A percentile compares a stretch with the other conserved stretches of the same genome.
Conservation (phyloP, 176 grass and related monocot species). For the Secale cereale region DNA sequence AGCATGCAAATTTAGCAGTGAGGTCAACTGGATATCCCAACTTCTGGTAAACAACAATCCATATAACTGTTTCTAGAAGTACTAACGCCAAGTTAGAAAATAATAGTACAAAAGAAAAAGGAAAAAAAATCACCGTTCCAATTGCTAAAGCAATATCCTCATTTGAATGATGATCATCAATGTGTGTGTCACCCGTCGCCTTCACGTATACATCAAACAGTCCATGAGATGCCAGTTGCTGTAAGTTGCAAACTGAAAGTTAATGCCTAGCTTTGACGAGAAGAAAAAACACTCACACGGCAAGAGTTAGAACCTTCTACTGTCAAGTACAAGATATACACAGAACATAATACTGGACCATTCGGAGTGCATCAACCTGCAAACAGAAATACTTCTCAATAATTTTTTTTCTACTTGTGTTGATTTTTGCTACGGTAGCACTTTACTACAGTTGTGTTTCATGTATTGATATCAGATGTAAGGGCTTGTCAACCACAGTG, state of each 20-base stretch:
- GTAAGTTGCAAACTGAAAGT: slow-evolving; percentile 29
- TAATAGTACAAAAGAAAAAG: slow-evolving; percentile 3
- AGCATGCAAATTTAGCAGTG: background rate
- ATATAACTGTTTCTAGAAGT: background rate
- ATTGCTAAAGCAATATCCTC: slow-evolving; percentile 97
- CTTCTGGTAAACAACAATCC: background rate
- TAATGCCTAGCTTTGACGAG: slow-evolving; percentile 13
- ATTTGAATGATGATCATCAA: slow-evolving; percentile 99
- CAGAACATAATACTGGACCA: background rate
- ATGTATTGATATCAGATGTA: slow-evolving; percentile 5
- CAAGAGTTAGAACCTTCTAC: slow-evolving; percentile 11
- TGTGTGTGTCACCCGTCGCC: slow-evolving; percentile 85
- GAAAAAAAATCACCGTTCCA: slow-evolving; percentile 68
- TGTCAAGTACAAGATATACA: background rate
- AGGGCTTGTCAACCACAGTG: background rate
- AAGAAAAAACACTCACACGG: background rate
- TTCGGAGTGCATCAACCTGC: background rate
- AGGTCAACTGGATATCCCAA: background rate
- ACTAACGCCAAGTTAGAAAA: background rate
- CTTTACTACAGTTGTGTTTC: background rate
- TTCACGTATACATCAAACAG: slow-evolving; percentile 86
- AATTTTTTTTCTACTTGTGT: background rate
- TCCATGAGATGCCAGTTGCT: slow-evolving; percentile 96
- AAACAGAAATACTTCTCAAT: background rate
- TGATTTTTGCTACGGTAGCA: background rate